Base-by-base conservation (phyloP, 2,329 filamentous ascomycete species). In the Blastomyces emzantsi region DNA sequence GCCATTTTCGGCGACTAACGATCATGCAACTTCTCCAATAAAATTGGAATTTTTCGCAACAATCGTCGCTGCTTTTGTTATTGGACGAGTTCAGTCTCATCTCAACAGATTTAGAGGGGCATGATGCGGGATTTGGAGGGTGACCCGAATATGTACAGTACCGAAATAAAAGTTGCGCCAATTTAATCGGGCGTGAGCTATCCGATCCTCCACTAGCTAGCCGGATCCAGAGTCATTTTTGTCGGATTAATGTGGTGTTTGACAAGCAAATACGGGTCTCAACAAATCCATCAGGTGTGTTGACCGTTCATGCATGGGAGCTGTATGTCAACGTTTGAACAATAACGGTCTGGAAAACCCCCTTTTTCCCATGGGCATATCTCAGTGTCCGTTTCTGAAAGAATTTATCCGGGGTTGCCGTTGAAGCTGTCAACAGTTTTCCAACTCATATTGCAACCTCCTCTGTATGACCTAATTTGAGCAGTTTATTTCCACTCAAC, bases 21-120 rank as follows among this genome's bases (percentile, higher is more conserved):
- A 59, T 47, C 57, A 59, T 43, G 36, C 55, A 43, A 36, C 9
- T 28, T 33, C 22, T 30, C 41, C 57, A 59, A 58, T 58, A 43
- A n/a, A n/a, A 22, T 22, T 19, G n/a, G 33, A 8, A 17, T 56
- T 11, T 17, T 30, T 55, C 52, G 52, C 52, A 55, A 19, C 25
- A 19, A 17, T 17, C 4, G 19, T 45, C 15, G 9, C 19, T n/a
- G 19, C 17, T 11, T 28, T 25, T 51, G 17, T 57, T 13, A 22
- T 25, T 22, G n/a, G 30, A 19, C 7, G 6, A 11, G 30, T 9
- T 39, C 36, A n/a, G 9, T 19, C 54, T 22, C 19, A 13, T 6
- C 28, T 51, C 47, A 57, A 39, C 54, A 19, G 7, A 55, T 55
- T 30, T 5, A 7, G 15, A 8, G 43, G 30, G 30, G 3, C 30